Base-by-base conservation (phyloP, 305 asterid species). In the Andrographis paniculata region DNA sequence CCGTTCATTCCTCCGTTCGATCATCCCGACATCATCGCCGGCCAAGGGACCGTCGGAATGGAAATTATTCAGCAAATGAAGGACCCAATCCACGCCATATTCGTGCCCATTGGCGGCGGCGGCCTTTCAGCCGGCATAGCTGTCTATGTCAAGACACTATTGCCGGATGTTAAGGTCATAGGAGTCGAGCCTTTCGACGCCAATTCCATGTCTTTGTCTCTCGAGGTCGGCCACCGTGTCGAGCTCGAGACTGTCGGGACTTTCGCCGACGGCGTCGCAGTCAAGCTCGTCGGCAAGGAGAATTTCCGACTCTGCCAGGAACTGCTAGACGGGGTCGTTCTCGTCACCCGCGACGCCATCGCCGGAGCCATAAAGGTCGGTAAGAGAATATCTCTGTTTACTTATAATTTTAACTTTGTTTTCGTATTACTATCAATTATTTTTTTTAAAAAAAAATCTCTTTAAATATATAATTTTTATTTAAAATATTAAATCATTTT, bases 201-300 rank as follows among this genome's bases (percentile, higher is more conserved):
- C 0, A 88, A 88, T 77, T 94, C 97, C 1, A 67, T 88, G 97
- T 95, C 97, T 19, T 68, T 84, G 20, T 88, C 97, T 14, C 67
- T 88, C 50, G 78, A 69, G 58, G 89, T 79, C 60, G 85, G 75
- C 52, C 76, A 66, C 37, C 72, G 93, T 63, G 82, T 88, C 39
- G 50, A 70, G 79, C 67, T 88, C 58, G 97, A 88, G 53, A 95
- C 81, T 65, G 97, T 82, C 14, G 95, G 97, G 40, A 95, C 95
- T 53, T 88, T 88, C 62, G 95, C 94, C 14, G 97, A 88, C 70
- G 97, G 97, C 36, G 97, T 88, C 19, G 97, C 97, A 37, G 95
- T 88, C 18, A 84, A 88, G 70, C 92, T 75, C 45, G 89, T 88
- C 33, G 97, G 97, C 38, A 89, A 81, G 71, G 97, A 88, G 63